Evolutionary conservation across 495 filamentous ascomycete genomes (phyloP), one percentile per base, ranked within the genome.

Genomic region (Hypomontagnella monticulosa): DNA sequence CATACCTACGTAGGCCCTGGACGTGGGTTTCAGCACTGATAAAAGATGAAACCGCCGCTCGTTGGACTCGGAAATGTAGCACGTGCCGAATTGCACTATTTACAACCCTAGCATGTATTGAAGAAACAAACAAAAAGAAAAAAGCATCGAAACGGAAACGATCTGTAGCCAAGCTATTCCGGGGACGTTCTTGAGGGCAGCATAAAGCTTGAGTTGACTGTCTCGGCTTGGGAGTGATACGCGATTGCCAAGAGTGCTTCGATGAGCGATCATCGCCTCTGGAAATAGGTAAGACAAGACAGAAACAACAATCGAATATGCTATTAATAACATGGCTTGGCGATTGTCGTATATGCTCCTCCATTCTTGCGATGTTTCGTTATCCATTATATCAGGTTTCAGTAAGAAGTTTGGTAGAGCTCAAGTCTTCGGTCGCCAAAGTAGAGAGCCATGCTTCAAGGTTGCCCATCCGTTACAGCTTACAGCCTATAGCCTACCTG

Each of bases 271-370:
- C 66, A 61, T 62, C 65, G 61, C 49, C 32, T 64, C 66, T 64
- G 18, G 53, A 69, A 69, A 61, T 64, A 69, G 55, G 48, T 64
- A 64, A 64, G 66, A 63, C 65, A 49, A 52, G 55, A 65, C 56
- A 51, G 59, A 64, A 69, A 69, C 60, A 56, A 58, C 49, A 58
- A 46, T n/a, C 8, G n/a, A 16, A 47, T 54, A 60, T 47, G 30
- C 60, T 64, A 69, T 69, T 64, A 63, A 69, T 63, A 69, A 37
- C 16, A 15, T 55, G 19, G 20, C 37, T 57, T 56, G 43, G 46
- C 33, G 20, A 56, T 61, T 51, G 32, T 15, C 34, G 8, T 48
- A 37, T 47, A 59, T 15, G 46, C 23, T 47, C 4, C 11, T 23
- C 18, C 4, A 49, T 50, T 57, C 4, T 56, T 34, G 19, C n/a